Evolutionary conservation across 1,284 basidiomycete species (phyloP), one percentile per base, ranked within the genome.

Genomic region (Puccinia triticina): DNA sequence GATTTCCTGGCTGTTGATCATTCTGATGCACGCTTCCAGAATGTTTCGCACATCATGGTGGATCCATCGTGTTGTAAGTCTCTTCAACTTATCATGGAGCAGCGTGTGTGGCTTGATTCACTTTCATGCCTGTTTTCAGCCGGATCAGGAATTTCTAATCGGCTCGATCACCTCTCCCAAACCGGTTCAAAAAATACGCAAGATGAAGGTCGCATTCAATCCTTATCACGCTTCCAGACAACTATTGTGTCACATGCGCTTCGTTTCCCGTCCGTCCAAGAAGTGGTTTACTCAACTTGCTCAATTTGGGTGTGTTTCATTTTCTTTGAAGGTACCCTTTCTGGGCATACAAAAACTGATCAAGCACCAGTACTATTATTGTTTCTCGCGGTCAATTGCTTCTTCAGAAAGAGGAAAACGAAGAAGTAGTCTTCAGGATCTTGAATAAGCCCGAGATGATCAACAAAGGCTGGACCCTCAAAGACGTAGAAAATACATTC

Each of bases 171-270:
- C 86, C 86, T 85, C 84, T 85, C 86, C 85, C 86, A 83, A 18
- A 87, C 87, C 29, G 88, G 86, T 32, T 32, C 53, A 14, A 12
- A 48, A 16, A 53, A 50, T 1, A 40, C 32, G 12, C 34, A 89
- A 89, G 81, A 90, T 91, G 80, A 90, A 91, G 32, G 73, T 72
- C 91, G 95, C 43, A 89, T 98, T 64, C 90, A 91, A 84, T 94
- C 94, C 84, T 90, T 98, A 32, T 91, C 94, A 1, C 88, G 89
- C 16, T 98, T 98, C 87, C 97, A 99, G 86, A 89, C 94, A n/a
- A 90, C 91, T 87, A 96, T 98, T 91, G 92, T 99, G 85, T 91
- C 91, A 84, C 97, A 98, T 86, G 96, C 96, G 12, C 95, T 99
- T 92, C 92, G 92, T 87, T 99, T 94, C 94, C 86, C 86, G 90